A percentile compares a stretch with the other conserved stretches of the same genome.
These are phyloP conservation scores for Ogataea hybrid DNA, from an alignment of 1,139 yeast species.

Conservation along the genomic window DNA sequence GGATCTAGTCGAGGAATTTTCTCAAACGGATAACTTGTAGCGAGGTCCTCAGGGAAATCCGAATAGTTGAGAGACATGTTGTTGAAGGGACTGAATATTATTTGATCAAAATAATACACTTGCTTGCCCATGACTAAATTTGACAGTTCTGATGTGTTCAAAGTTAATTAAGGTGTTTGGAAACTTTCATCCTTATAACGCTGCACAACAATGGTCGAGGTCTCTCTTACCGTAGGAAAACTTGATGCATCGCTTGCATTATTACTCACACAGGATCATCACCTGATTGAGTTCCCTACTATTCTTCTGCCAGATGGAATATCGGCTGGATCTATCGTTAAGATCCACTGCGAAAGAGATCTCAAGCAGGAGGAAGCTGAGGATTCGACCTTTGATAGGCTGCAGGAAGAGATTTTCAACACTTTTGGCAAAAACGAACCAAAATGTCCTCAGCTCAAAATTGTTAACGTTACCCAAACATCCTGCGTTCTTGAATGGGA, in stretches of 20 bases:
- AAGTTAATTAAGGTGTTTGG: neutral
- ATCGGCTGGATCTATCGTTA: constrained; percentile 90
- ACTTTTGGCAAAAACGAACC: constrained; percentile 79
- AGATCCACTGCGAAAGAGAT: constrained; percentile 82
- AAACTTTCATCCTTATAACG: neutral
- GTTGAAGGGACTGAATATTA: too few species aligned
- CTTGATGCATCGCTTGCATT: constrained; percentile 93
- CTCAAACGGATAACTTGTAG: too few species aligned
- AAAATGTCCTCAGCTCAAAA: constrained; percentile 62
- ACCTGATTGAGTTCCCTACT: constrained; percentile 94
- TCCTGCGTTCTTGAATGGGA: constrained; percentile 97
- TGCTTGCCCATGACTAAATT: neutral
- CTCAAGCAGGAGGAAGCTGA: constrained; percentile 65
- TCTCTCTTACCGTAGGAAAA: constrained; percentile 92
- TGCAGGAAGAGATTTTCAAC: constrained; percentile 72
- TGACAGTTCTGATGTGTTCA: constrained; percentile 19
- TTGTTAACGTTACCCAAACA: constrained; percentile 87
- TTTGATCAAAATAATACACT: neutral
- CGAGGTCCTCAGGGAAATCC: too few species aligned
- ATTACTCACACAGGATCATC: constrained; percentile 87
- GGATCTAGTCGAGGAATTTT: constrained; percentile 9
- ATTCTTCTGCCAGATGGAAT: constrained; percentile 87
- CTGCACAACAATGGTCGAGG: constrained; percentile 61
- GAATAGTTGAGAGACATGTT: too few species aligned
- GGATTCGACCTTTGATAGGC: constrained; percentile 50